Conservation (phyloP, 2,329 filamentous ascomycete genomes). For the Colletotrichum sansevieriae region DNA sequence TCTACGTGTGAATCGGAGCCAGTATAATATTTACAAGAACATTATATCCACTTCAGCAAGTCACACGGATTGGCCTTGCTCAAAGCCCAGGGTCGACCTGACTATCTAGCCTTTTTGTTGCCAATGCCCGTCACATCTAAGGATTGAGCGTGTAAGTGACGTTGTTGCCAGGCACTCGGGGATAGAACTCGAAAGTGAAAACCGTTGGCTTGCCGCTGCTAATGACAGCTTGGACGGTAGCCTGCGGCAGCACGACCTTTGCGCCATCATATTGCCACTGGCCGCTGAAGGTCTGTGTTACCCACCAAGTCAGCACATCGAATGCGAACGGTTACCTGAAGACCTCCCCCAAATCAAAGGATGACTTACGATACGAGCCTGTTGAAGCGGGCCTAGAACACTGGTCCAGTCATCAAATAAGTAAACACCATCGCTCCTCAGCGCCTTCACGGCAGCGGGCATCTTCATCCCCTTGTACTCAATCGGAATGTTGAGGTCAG, state of each 20-base stretch:
- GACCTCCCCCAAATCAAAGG: no score
- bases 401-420: constrained; percentile 70
- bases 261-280: constrained; percentile 65
- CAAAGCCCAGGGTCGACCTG: not conserved
- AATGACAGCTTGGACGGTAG: constrained; percentile 61
- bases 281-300: constrained; percentile 56
- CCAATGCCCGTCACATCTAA: not conserved
- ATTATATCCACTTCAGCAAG: no score
- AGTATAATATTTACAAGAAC: not conserved
- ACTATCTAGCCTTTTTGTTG: not conserved
- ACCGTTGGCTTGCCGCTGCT: constrained; percentile 57
- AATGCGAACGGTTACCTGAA: not conserved
- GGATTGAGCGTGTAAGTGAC: constrained; percentile 56
- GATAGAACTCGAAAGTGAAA: constrained; percentile 69
- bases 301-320: constrained; percentile 7
- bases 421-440: constrained; percentile 61
- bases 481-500: constrained; percentile 62
- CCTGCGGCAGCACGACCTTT: constrained; percentile 60
- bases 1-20: not conserved
- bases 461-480: constrained; percentile 64
- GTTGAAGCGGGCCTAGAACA: constrained; percentile 64
- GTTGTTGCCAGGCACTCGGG: constrained; percentile 61
- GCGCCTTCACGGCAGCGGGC: constrained; percentile 64
- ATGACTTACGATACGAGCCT: constrained; percentile 55
- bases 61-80: no score